Conservation (phyloP, 805 yeast genomes). For the Yamadazyma laniorum region DNA sequence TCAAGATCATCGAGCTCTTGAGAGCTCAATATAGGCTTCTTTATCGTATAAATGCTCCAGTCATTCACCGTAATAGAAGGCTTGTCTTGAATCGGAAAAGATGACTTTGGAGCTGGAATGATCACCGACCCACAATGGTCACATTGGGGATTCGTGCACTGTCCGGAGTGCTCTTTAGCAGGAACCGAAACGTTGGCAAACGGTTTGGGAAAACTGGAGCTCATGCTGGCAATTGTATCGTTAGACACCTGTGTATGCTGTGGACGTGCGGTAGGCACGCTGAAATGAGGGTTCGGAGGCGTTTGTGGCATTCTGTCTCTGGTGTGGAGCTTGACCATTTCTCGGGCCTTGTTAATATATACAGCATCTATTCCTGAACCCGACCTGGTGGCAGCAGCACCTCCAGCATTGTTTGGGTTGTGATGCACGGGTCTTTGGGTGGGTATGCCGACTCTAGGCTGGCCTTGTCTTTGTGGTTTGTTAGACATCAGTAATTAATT, state of each 20-base stretch:
- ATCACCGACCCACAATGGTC: slow-evolving; percentile 67
- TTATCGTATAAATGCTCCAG: slow-evolving; percentile 74
- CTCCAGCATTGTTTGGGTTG: no score
- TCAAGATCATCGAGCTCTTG: slow-evolving; percentile 68
- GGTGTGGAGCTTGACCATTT: slow-evolving; percentile 53
- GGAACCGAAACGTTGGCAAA: slow-evolving; percentile 31
- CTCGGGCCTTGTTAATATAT: slow-evolving; percentile 60
- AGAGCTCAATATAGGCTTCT: slow-evolving; percentile 75
- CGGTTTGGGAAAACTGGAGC: slow-evolving; percentile 5
- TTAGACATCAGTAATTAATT: no score
- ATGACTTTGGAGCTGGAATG: slow-evolving; percentile 73
- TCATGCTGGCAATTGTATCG: neutral
- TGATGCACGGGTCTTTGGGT: no score
- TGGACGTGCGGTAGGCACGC: neutral
- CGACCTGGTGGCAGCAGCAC: neutral
- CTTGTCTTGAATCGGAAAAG: slow-evolving; percentile 58
- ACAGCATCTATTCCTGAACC: slow-evolving; percentile 49
- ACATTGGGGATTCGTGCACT: slow-evolving; percentile 50
- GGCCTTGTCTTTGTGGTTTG: no score
- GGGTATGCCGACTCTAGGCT: no score
- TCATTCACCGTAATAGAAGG: slow-evolving; percentile 69
- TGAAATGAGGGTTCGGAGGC: neutral
- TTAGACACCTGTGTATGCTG: neutral
- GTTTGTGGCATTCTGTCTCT: slow-evolving; percentile 33
- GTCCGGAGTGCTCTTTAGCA: slow-evolving; percentile 38